Evolutionary conservation across 208 protist species (phyloP), one percentile per base, ranked within the genome.

Genomic region (Trypanosoma boissoni): DNA sequence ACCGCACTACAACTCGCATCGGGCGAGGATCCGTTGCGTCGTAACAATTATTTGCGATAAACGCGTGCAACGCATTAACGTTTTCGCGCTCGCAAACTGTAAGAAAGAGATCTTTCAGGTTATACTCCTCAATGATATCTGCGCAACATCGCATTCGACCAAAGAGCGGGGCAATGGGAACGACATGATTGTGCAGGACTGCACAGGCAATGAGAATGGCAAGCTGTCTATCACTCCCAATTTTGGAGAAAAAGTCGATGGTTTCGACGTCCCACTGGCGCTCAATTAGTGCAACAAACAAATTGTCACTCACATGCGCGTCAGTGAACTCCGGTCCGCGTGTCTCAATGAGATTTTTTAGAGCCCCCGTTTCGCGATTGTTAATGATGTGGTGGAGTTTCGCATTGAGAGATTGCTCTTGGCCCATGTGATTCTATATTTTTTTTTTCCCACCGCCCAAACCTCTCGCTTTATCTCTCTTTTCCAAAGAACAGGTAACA

Each of bases 181-280:
- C 52, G 6, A 80, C 68, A 57, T 76, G 68, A 37, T 48, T 64
- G 49, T 90, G 75, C 27, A 94, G 42, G 28, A 94, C 80, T 1
- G 69, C 58, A n/a, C 64, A 64, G 14, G 82, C 75, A 23, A 88
- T 68, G 0, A 90, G 54, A 32, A 79, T 52, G 9, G 81, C 76
- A 3, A 94, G 70, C 58, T 94, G 81, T 24, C 80, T 69, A 44
- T 94, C 88, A 28, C 71, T 80, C 7, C 74, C 80, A 0, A 74
- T 39, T 50, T 80, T 69, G 6, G 72, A 83, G 39, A 94, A 88
- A 21, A 39, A 43, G 39, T 62, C 52, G 24, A 86, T 72, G 6
- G 72, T 78, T 1, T 69, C 61, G 4, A 60, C 45, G 46, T 87
- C 73, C 74, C 83, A 88, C 23, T 72, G 58, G 1, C 68, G 60